Evolutionary conservation across 495 filamentous ascomycete genomes (phyloP).

Genomic region (Daldinia decipiens): DNA sequence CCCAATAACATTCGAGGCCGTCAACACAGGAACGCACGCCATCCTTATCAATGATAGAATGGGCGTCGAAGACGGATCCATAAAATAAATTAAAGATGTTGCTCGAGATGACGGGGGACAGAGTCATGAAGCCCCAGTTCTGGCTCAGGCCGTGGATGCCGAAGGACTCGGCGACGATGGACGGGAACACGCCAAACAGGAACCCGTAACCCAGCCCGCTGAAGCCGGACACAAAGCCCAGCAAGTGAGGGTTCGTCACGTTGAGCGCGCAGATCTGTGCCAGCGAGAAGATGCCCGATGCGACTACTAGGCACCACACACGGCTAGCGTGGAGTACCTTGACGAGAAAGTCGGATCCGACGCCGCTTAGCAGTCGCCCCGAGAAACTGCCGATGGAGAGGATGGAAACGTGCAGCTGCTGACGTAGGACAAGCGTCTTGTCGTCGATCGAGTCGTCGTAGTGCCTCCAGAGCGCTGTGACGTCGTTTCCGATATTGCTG

Average conservation of each 20-base stretch:
- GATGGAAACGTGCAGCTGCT: slow-evolving; percentile 93
- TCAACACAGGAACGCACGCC: slow-evolving; percentile 81
- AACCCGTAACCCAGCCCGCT: slow-evolving; percentile 94
- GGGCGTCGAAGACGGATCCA: slow-evolving; percentile 80
- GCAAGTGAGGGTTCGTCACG: slow-evolving; percentile 81
- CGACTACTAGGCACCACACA: slow-evolving; percentile 87
- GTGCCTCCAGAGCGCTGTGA: slow-evolving; percentile 78
- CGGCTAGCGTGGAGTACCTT: slow-evolving; percentile 81
- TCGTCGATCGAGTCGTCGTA: slow-evolving; percentile 78
- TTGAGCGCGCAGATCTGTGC: slow-evolving; percentile 82
- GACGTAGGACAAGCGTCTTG: slow-evolving; percentile 80
- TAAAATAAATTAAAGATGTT: slow-evolving; percentile 95
- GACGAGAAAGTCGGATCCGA: slow-evolving; percentile 89
- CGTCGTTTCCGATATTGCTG: slow-evolving; percentile 96
- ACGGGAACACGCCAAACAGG: slow-evolving; percentile 93
- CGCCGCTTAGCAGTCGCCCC: slow-evolving; percentile 82
- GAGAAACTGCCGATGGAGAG: slow-evolving; percentile 85
- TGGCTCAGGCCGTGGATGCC: slow-evolving; percentile 87
- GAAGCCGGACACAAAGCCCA: slow-evolving; percentile 80
- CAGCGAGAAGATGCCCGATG: slow-evolving; percentile 77
- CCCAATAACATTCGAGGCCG: slow-evolving; percentile 81
- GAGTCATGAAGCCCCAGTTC: slow-evolving; percentile 95
- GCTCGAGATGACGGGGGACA: slow-evolving; percentile 83
- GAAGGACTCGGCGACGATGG: slow-evolving; percentile 90
- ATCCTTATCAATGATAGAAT: slow-evolving; percentile 72